phyloP scores from a whole-genome alignment of 2,329 filamentous ascomycete genomes.

The Aspergillus uvarum region DNA sequence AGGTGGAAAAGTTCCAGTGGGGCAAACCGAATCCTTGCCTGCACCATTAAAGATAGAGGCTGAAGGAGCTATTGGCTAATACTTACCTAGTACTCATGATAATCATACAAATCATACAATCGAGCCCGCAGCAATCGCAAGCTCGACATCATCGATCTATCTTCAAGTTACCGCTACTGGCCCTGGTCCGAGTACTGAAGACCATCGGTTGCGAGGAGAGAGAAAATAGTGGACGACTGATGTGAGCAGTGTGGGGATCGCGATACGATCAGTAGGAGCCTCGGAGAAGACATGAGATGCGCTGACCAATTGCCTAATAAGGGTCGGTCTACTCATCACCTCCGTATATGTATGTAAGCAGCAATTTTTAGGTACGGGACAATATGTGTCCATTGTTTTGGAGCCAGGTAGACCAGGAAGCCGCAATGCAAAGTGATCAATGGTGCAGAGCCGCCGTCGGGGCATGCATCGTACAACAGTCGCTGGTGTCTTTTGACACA shows the following conservation, averaged over 20 bases:
- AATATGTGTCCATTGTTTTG: too few relatives aligned
- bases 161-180: not conserved
- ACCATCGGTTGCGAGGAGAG: not conserved
- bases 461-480: not conserved
- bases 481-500: too few relatives aligned
- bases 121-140: not conserved
- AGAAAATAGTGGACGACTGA: not conserved
- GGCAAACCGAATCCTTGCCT: not conserved
- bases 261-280: not conserved
- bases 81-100: not conserved
- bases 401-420: too few relatives aligned
- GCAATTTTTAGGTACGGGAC: not conserved
- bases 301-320: not conserved
- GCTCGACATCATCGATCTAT: not conserved
- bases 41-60: not conserved
- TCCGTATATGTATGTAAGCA: not conserved
- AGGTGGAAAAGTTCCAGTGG: slow-evolving; percentile 5
- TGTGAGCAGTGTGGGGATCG: not conserved
- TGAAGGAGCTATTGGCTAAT: slow-evolving; percentile 2
- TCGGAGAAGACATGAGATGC: not conserved
- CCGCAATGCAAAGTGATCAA: too few relatives aligned
- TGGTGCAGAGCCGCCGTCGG: not conserved
- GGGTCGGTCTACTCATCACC: not conserved
- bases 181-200: not conserved
- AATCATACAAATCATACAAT: slow-evolving; percentile 5